Conservation (phyloP, 2,329 filamentous ascomycete species). For the Coleophoma eucalyptorum region DNA sequence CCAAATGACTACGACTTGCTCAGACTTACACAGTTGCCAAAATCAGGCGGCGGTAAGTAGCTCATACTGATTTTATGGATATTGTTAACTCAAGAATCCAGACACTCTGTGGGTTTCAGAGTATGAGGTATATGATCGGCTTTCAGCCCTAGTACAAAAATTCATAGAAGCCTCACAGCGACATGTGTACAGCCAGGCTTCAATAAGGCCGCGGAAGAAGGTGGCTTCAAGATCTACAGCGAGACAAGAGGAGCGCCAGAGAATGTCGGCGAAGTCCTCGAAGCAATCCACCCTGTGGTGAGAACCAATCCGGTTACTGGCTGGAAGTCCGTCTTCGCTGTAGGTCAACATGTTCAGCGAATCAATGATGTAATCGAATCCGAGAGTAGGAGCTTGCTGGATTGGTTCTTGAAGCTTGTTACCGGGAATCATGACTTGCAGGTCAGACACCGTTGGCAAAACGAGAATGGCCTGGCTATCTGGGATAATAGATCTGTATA, state of each 20-base stretch:
- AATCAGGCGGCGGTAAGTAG: slow-evolving; percentile 25
- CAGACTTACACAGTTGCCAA: slow-evolving; percentile 22
- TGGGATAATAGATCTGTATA: slow-evolving; percentile 55
- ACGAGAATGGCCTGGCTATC: slow-evolving; percentile 39
- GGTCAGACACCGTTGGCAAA: slow-evolving; percentile 34
- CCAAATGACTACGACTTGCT: slow-evolving; percentile 58
- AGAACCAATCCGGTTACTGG: slow-evolving; percentile 56
- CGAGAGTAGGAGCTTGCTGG: slow-evolving; percentile 43
- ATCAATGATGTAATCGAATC: slow-evolving; percentile 46
- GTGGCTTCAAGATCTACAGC: slow-evolving; percentile 42
- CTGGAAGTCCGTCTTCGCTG: slow-evolving; percentile 51
- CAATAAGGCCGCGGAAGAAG: slow-evolving; percentile 39
- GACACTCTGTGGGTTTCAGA: slow-evolving; percentile 65
- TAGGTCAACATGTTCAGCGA: slow-evolving; percentile 44
- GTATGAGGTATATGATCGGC: slow-evolving; percentile 62
- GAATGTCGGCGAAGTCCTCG: slow-evolving; percentile 43
- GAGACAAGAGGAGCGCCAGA: slow-evolving; percentile 44
- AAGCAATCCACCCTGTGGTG: slow-evolving; percentile 49
- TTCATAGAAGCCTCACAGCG: slow-evolving; percentile 58
- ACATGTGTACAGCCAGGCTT: slow-evolving; percentile 50
- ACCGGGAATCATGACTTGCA: slow-evolving; percentile 54
- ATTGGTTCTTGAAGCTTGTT: slow-evolving; percentile 48
- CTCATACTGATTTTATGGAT: neutral
- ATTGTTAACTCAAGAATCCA: slow-evolving; percentile 19
- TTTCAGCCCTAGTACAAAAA: slow-evolving; percentile 49